phyloP scores from a whole-genome alignment of 1,284 basidiomycete genomes.

The Trametes pubescens region DNA sequence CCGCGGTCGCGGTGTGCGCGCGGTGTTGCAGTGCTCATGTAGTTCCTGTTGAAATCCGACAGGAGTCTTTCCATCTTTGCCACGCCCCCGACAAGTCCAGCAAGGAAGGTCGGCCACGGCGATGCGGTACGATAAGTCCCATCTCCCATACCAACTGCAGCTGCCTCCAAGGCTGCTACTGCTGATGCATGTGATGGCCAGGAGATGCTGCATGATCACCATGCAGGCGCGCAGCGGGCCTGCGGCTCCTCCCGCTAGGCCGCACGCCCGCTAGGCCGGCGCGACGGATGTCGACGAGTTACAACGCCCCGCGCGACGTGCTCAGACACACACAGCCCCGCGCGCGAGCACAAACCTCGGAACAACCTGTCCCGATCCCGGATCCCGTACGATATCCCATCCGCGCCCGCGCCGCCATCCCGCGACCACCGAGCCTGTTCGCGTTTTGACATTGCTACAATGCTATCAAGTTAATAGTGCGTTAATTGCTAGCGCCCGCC shows the following conservation, averaged over 20 bases:
- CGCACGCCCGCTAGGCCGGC: background rate
- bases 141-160: background rate
- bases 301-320: background rate
- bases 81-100: slow-evolving; percentile 16
- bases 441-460: background rate
- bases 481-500: background rate
- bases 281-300: slow-evolving; percentile 1
- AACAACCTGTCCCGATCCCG: slow-evolving; percentile 6
- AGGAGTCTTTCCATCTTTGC: background rate
- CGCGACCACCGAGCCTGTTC: background rate
- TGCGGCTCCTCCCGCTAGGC: background rate
- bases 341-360: slow-evolving; percentile 11
- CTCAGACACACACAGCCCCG: background rate
- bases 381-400: background rate
- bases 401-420: background rate
- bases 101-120: slow-evolving; percentile 16
- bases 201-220: background rate
- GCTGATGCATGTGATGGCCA: background rate
- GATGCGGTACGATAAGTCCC: slow-evolving; percentile 17
- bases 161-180: background rate
- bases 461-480: background rate
- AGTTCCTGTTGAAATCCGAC: slow-evolving; percentile 6
- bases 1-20: background rate
- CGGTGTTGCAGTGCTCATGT: background rate
- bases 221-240: background rate